Evolutionary conservation across 345 rosid genomes (phyloP), one percentile per base, ranked within the genome.

Genomic region (Anastatica hierochuntica): DNA sequence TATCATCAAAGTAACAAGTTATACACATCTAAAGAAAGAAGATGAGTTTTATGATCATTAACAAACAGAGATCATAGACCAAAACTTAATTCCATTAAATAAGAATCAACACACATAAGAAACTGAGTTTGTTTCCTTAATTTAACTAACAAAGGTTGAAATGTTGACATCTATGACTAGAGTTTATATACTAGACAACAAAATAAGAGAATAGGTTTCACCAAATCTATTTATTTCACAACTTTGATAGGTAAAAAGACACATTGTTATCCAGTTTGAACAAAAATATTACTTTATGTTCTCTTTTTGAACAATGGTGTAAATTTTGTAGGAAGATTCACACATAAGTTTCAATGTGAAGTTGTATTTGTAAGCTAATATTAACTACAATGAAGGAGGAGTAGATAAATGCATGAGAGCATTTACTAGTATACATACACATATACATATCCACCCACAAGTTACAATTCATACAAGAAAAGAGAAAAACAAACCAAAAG

Each of bases 361-460:
- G 45, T 49, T 56, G 57, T 42, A 64, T 41, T 13, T 56, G 56
- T 14, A 49, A 11, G 37, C 63, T 49, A 56, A 17, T 33, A 49
- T 16, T 42, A 47, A 40, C 63, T 64, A 56, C 31, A 48, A 49
- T 14, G 13, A 54, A 56, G 48, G 62, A 47, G 50, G 45, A 52
- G 42, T 37, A 45, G 43, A n/a, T n/a, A n/a, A n/a, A n/a, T n/a
- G n/a, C n/a, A n/a, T n/a, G n/a, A n/a, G n/a, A n/a, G n/a, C n/a
- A n/a, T n/a, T n/a, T n/a, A n/a, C n/a, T n/a, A n/a, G n/a, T n/a
- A n/a, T n/a, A n/a, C n/a, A n/a, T n/a, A n/a, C 21, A 39, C 53
- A 34, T 34, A 59, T 45, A 63, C 40, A 58, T 51, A 67, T 37
- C 66, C 60, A 59, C 50, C 55, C 60, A 45, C 38, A 46, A 40